phyloP scores from a whole-genome alignment of 352 stramenopile species.

The Pythium sp. region DNA sequence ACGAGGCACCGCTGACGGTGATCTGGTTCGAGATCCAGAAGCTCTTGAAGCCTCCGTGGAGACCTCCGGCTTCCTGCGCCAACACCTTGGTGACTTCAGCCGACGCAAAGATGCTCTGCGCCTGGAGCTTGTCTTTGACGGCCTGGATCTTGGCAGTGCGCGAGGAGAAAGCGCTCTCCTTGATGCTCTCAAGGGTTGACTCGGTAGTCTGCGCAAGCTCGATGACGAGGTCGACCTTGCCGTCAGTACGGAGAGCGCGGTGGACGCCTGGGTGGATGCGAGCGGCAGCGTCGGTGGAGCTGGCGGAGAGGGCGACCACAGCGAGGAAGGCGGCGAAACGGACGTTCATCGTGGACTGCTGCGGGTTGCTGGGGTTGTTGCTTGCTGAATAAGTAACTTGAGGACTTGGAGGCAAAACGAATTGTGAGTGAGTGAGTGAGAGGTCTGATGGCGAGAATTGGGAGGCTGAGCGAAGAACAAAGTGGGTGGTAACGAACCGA shows the following conservation, averaged over 20 bases:
- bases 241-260: not conserved
- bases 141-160: not conserved
- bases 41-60: not conserved
- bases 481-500: no score
- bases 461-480: no score
- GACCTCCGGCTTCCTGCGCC: not conserved
- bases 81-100: not conserved
- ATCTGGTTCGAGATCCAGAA: constrained; percentile 6
- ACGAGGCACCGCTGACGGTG: not conserved
- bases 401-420: no score
- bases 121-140: not conserved
- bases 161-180: not conserved
- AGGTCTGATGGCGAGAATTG: no score
- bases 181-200: not conserved
- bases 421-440: no score
- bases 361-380: no score
- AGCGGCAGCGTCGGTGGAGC: not conserved
- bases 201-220: not conserved
- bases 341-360: not conserved
- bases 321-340: not conserved
- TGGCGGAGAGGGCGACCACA: not conserved
- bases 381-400: not conserved
- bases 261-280: not conserved
- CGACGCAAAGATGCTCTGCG: not conserved
- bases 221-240: not conserved